Conservation (phyloP, 2,329 filamentous ascomycete species). For the Fusarium papillatum region DNA sequence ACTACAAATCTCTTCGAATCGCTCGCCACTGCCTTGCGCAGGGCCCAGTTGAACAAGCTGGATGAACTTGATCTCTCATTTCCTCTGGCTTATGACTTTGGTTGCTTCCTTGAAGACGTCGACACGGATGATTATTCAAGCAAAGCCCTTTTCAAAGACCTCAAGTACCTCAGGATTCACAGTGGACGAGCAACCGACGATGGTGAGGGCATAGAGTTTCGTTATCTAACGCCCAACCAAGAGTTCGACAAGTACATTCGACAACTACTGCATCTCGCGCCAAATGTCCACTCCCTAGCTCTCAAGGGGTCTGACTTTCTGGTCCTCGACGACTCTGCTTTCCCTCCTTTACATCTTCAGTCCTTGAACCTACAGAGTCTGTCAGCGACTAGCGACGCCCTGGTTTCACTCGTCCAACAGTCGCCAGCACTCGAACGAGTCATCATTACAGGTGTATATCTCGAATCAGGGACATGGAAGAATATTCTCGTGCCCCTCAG, state of each 20-base stretch:
- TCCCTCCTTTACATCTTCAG: background rate
- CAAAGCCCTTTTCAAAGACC: background rate
- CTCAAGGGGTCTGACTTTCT: background rate
- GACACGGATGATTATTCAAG: background rate
- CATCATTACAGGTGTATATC: background rate
- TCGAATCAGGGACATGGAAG: conserved; percentile 12
- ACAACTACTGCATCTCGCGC: conserved; percentile 1
- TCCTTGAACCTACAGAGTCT: background rate
- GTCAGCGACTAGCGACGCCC: background rate
- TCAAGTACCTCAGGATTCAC: conserved; percentile 5
- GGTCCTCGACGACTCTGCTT: background rate
- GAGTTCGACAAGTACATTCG: conserved; percentile 4
- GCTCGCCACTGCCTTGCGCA: conserved; percentile 7
- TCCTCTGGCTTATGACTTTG: conserved; percentile 15
- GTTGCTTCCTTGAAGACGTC: conserved; percentile 1
- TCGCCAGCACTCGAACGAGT: background rate
- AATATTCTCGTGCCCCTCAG: background rate
- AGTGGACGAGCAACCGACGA: background rate
- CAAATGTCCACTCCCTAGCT: conserved; percentile 3
- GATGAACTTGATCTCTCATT: conserved; percentile 11
- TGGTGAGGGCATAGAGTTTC: conserved; percentile 5
- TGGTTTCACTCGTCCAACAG: background rate
- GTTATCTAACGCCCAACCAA: background rate
- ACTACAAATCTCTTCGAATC: conserved; percentile 12
- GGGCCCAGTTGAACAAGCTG: conserved; percentile 2